Evolutionary conservation across 768 basidiomycete genomes (phyloP).

Genomic region (Rubroboletus pulcherrimus): DNA sequence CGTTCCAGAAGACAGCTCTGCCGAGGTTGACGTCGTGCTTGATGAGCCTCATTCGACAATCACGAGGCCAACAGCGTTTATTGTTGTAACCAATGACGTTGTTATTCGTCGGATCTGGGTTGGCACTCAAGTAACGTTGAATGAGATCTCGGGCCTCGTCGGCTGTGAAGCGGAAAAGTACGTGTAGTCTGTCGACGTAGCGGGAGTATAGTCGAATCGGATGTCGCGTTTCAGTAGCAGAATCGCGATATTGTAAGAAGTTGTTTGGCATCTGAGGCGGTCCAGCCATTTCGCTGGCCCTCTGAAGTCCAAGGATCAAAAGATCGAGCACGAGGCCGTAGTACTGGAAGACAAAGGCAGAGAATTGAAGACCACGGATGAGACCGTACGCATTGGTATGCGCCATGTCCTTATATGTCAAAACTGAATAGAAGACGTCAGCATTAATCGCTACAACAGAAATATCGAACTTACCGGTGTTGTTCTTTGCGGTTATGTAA

Average conservation of each 20-base stretch:
- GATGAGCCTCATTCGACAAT: constrained; percentile 98
- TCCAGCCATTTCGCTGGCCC: constrained; percentile 98
- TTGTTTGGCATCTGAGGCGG: constrained; percentile 98
- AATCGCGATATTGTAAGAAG: constrained; percentile 96
- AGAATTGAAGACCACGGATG: constrained; percentile 97
- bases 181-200: constrained; percentile 92
- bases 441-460: neutral
- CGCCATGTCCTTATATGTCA: constrained; percentile 98
- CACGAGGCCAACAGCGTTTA: constrained; percentile 98
- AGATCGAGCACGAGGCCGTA: constrained; percentile 95
- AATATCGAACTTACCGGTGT: constrained; percentile 52
- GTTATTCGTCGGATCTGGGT: constrained; percentile 98
- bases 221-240: constrained; percentile 90
- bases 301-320: constrained; percentile 93
- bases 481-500: constrained; percentile 99
- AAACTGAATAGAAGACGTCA: constrained; percentile 34
- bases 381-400: constrained; percentile 97
- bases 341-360: constrained; percentile 98
- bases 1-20: constrained; percentile 98
- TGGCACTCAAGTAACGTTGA: constrained; percentile 94
- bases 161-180: constrained; percentile 95
- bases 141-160: constrained; percentile 97
- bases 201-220: constrained; percentile 98
- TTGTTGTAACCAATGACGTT: constrained; percentile 99
- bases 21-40: constrained; percentile 99